Evolutionary conservation across 2,329 filamentous ascomycete genomes (phyloP), one percentile per base, ranked within the genome.

Genomic region (Talaromyces sp.): DNA sequence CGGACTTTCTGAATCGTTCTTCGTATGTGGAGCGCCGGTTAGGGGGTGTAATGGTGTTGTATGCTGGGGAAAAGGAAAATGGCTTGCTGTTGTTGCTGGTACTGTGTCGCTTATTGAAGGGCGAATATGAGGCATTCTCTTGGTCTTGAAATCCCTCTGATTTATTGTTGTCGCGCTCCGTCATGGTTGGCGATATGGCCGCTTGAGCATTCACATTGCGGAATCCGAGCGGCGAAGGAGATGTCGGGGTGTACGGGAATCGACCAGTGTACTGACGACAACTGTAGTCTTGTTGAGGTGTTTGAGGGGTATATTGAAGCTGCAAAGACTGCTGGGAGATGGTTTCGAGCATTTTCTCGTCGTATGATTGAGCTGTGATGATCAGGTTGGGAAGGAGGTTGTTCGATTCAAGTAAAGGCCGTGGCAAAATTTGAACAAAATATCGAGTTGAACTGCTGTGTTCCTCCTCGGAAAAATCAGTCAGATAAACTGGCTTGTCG

Each of bases 1-100:
- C 76, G 16, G 74, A 70, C 65, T 78, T 73, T 45, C 68, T 70
- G 8, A 71, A 80, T 65, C 77, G 77, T 31, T 75, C 72, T 45
- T 76, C 74, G 67, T 73, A 80, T 57, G 68, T 72, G 8, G 69
- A 66, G 39, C 65, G 63, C 39, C 50, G 47, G 33, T n/a, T 22
- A 5, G 62, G 48, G 16, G 65, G 54, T n/a, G 64, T 63, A 5
- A 45, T n/a, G 3, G 61, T 50, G 9, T 41, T 60, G 10, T 27
- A 57, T 57, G 61, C 14, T 14, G 50, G 39, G 8, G 54, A 58
- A 35, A 62, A 62, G 8, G 60, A 61, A n/a, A 56, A 56, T 24
- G 48, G 31, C 50, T 57, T 56, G 60, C 19, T 22, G 13, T n/a
- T 24, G 22, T 41, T 41, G 37, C 10, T 45, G 41, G 11, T 13